Evolutionary conservation across 768 basidiomycete species (phyloP).

Genomic region (Leccinum arenicola): DNA sequence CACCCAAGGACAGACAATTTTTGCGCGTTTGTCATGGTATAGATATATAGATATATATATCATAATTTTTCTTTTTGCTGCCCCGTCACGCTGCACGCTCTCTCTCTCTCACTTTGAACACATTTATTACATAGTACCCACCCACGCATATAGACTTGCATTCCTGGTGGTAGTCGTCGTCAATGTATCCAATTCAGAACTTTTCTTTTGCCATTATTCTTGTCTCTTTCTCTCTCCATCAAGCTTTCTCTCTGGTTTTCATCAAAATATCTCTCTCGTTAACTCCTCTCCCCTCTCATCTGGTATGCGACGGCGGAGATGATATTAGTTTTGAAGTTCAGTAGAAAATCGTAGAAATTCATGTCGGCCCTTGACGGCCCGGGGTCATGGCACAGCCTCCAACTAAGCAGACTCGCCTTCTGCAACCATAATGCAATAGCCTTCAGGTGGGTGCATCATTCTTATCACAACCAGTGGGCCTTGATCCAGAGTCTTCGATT

Average conservation of each 20-base stretch:
- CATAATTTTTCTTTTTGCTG: not conserved
- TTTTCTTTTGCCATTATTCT: not conserved
- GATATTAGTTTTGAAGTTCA: not conserved
- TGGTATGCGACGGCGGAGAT: not conserved
- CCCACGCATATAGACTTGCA: not conserved
- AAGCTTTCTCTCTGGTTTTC: not conserved
- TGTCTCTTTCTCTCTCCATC: not conserved
- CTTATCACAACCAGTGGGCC: too few species aligned
- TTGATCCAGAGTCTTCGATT: too few species aligned
- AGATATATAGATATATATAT: not conserved
- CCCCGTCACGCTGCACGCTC: not conserved
- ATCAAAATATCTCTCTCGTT: not conserved
- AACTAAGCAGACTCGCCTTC: too few species aligned
- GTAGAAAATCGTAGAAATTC: too few species aligned
- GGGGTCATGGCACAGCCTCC: too few species aligned
- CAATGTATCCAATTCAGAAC: not conserved
- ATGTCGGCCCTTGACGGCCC: too few species aligned
- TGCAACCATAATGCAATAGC: too few species aligned
- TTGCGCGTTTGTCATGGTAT: not conserved
- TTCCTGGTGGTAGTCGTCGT: not conserved
- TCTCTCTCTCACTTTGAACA: not conserved
- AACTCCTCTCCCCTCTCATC: not conserved
- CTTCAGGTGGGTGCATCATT: too few species aligned
- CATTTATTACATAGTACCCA: not conserved
- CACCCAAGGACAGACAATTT: not conserved